These are phyloP conservation scores for Trichomonas tenax DNA, from an alignment of 208 protist genomes.

Conservation along the genomic window DNA sequence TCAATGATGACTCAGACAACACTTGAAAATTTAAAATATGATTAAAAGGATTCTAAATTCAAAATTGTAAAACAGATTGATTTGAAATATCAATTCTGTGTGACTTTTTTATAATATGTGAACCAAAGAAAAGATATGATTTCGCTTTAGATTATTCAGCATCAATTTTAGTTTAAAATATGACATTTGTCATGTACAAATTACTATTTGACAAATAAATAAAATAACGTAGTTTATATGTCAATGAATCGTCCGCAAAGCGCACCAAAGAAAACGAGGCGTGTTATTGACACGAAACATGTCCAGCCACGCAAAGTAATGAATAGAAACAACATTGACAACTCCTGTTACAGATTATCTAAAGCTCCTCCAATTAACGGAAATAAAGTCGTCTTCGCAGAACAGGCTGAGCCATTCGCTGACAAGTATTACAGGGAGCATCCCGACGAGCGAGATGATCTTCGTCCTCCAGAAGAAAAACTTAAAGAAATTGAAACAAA, in stretches of 20 bases:
- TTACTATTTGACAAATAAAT: too few relatives aligned
- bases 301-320: neutral
- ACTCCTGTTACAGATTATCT: neutral
- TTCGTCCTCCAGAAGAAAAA: neutral
- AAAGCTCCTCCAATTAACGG: neutral
- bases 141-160: too few relatives aligned
- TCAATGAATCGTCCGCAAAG: neutral
- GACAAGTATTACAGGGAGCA: neutral
- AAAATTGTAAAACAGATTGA: too few relatives aligned
- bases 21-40: too few relatives aligned
- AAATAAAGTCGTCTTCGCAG: neutral
- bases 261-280: neutral
- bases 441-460: neutral
- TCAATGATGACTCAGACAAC: too few relatives aligned
- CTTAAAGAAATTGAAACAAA: neutral
- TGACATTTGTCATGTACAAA: too few relatives aligned
- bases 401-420: neutral
- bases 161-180: too few relatives aligned
- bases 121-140: too few relatives aligned
- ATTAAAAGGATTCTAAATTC: too few relatives aligned
- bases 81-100: too few relatives aligned
- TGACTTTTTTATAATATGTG: too few relatives aligned
- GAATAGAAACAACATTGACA: neutral
- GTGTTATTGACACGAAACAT: neutral
- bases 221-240: too few relatives aligned